Base-by-base conservation (phyloP, 345 rosid genomes). In the Ailanthus altissimus region DNA sequence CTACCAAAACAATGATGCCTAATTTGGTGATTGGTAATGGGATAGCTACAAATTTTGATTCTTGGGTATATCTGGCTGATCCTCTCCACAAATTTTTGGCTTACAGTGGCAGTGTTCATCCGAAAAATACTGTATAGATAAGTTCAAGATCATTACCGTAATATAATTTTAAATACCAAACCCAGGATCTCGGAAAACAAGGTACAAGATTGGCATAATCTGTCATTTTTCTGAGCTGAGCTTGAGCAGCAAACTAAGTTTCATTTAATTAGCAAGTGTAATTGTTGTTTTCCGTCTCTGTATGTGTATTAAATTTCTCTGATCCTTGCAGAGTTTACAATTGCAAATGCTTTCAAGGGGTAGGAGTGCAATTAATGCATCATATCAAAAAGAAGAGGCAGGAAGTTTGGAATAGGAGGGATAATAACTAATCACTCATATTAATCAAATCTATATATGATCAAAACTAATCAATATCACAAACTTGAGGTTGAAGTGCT, bases 301-400 rank as follows among this genome's bases (percentile, higher is more conserved):
- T 8, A n/a, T n/a, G n/a, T n/a, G n/a, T n/a, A n/a, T n/a, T n/a
- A n/a, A n/a, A n/a, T n/a, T n/a, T n/a, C n/a, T n/a, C n/a, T n/a
- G n/a, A n/a, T n/a, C n/a, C n/a, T n/a, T n/a, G n/a, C n/a, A 20
- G 18, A 53, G 7, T 8, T 53, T 53, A 53, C 10, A 53, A 53
- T 13, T 25, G 12, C 40, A 59, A 59, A 59, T 26, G 42, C 65
- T 28, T n/a, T 58, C 14, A 4, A 36, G 38, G 36, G 32, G 25
- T 14, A 46, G 10, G 46, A n/a, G 4, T 67, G 71, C 25, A 23
- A 32, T 25, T 69, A 69, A 49, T 47, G 43, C 45, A 45, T 1
- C 26, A 43, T 28, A 73, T 59, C 49, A 73, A 51, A 46, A 73
- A 59, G 36, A 60, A 59, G 66, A 45, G 54, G n/a, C 76, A 60